Conservation (phyloP, 305 asterid species). For the Euphrasia arctica region DNA sequence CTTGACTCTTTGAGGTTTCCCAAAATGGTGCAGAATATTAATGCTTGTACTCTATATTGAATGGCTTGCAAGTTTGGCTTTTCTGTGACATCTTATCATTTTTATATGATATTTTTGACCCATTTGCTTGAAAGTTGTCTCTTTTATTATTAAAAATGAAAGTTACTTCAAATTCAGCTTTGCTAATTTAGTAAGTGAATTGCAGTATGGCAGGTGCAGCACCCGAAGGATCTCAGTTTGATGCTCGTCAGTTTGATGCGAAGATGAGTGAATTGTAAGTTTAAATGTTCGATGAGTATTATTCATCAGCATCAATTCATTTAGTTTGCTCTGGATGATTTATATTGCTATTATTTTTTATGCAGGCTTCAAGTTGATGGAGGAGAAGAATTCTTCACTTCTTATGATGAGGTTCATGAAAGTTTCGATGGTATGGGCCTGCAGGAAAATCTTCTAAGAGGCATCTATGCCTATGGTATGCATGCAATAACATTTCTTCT, state of each 20-base stretch:
- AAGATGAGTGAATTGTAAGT: conserved; percentile 47
- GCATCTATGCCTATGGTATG: conserved; percentile 72
- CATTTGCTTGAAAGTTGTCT: neutral
- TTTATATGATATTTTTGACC: too few relatives aligned
- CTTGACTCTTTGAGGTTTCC: conserved; percentile 22
- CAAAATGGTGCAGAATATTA: conserved; percentile 40
- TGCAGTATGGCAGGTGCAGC: conserved; percentile 53
- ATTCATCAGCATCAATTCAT: neutral
- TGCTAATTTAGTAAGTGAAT: conserved; percentile 1
- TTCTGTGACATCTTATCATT: conserved; percentile 29
- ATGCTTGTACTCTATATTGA: conserved; percentile 35
- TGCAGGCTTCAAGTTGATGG: conserved; percentile 57
- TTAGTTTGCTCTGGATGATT: neutral
- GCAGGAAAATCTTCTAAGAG: conserved; percentile 68
- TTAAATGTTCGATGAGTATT: neutral
- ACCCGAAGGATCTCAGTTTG: conserved; percentile 50
- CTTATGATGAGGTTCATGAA: conserved; percentile 61
- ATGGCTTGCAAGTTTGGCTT: conserved; percentile 44
- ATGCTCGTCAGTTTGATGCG: conserved; percentile 44
- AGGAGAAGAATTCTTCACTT: conserved; percentile 53
- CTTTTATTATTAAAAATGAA: neutral
- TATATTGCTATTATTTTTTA: conserved; percentile 13
- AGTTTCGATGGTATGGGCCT: conserved; percentile 68
- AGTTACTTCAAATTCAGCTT: neutral
- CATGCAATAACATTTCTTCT: neutral